These are phyloP conservation scores for Penicillium polonicum DNA, from an alignment of 2,329 filamentous ascomycete genomes.

Conservation along the genomic window DNA sequence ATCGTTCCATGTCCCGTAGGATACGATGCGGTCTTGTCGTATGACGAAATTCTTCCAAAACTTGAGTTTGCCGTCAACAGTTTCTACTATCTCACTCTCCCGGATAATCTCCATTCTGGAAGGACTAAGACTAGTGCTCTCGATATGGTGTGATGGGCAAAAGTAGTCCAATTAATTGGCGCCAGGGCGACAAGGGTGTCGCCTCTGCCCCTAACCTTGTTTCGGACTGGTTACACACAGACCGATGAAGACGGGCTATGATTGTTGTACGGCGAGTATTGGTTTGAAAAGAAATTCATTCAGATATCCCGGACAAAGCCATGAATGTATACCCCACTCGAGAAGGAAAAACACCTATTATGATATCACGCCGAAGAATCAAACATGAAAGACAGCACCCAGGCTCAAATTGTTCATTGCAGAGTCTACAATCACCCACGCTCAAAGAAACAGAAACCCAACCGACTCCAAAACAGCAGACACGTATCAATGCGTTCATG, in stretches of 20 bases:
- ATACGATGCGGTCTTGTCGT: too few species aligned
- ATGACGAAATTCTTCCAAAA: too few species aligned
- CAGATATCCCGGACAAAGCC: not conserved
- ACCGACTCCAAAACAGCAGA: slow-evolving; percentile 3
- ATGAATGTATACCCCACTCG: not conserved
- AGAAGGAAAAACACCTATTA: not conserved
- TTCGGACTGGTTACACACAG: not conserved
- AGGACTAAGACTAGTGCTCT: not conserved
- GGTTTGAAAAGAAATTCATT: not conserved
- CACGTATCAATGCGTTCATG: not conserved
- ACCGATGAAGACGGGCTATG: not conserved
- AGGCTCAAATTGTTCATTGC: slow-evolving; percentile 4
- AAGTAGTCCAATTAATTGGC: not conserved
- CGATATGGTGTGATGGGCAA: not conserved
- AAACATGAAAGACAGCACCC: slow-evolving; percentile 1
- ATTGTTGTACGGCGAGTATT: not conserved
- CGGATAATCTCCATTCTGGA: not conserved
- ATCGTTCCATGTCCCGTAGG: too few species aligned
- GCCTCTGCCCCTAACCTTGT: not conserved
- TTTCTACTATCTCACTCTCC: not conserved
- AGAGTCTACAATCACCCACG: slow-evolving; percentile 6
- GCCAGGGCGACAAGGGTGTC: not conserved
- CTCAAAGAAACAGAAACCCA: slow-evolving; percentile 2
- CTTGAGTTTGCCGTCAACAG: not conserved
- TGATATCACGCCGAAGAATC: not conserved